phyloP scores from a whole-genome alignment of 805 yeast species.

The Diddensiella santjacobensis region DNA sequence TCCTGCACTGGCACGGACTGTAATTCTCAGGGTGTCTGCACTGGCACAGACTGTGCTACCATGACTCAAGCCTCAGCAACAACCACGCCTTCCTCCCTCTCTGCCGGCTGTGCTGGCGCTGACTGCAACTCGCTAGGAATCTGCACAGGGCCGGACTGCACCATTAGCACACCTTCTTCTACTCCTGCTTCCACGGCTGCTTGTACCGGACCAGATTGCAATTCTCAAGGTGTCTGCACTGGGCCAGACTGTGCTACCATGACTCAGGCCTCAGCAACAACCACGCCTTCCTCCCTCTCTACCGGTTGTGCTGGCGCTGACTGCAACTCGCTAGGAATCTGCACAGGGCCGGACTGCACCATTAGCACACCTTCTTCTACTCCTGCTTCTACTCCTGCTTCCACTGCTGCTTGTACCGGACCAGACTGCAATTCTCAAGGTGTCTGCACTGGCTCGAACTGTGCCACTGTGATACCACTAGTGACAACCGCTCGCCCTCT shows the following conservation, averaged over 20 bases:
- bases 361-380: not conserved
- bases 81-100: no score
- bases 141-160: not conserved
- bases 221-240: not conserved
- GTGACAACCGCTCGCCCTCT: no score
- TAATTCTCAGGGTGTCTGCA: not conserved
- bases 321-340: not conserved
- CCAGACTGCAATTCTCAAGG: conserved; percentile 3
- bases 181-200: not conserved
- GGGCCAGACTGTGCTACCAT: not conserved
- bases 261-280: no score
- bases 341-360: not conserved
- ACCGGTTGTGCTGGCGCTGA: not conserved
- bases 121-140: not conserved
- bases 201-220: not conserved
- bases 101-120: not conserved
- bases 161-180: not conserved
- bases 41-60: not conserved
- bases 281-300: no score
- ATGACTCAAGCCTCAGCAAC: not conserved
- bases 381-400: conserved; percentile 3
- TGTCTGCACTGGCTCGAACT: not conserved
- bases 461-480: not conserved
- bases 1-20: not conserved
- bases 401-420: not conserved